These are phyloP conservation scores for Neonectria neomacrospora DNA, from an alignment of 2,329 filamentous ascomycete species.

Conservation along the genomic window DNA sequence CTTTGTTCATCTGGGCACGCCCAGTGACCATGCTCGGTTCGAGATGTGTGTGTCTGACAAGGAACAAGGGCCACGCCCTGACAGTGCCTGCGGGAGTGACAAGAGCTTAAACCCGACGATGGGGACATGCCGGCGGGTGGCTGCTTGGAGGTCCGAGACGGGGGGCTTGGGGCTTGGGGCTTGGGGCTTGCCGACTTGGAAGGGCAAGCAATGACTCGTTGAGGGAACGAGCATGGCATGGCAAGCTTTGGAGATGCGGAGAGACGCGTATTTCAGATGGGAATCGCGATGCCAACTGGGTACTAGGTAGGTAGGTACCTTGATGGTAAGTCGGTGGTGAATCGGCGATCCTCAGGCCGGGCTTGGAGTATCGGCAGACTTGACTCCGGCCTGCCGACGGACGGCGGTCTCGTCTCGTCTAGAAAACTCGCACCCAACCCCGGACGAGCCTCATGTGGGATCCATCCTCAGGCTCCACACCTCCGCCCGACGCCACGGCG, in stretches of 20 bases:
- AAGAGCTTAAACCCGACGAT: constrained; percentile 6
- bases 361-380: not conserved
- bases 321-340: too few relatives aligned
- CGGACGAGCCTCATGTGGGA: constrained; percentile 5
- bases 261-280: not conserved
- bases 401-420: not conserved
- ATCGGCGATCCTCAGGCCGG: not conserved
- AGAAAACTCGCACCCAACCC: not conserved
- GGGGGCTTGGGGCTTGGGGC: not conserved
- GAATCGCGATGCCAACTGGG: not conserved
- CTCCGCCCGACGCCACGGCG: constrained; percentile 2
- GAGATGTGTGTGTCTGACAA: not conserved
- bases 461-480: constrained; percentile 1
- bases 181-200: too few relatives aligned
- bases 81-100: constrained; percentile 10
- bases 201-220: constrained; percentile 6
- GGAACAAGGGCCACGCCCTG: not conserved
- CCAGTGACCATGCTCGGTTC: constrained; percentile 4
- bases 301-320: too few relatives aligned
- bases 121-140: constrained; percentile 14
- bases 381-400: not conserved
- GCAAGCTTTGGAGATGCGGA: not conserved
- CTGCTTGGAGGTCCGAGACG: constrained; percentile 17
- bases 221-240: constrained; percentile 6
- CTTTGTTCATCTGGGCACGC: constrained; percentile 10